phyloP scores from a whole-genome alignment of 176 grass and related monocot genomes.

The Raddia distichophylla region DNA sequence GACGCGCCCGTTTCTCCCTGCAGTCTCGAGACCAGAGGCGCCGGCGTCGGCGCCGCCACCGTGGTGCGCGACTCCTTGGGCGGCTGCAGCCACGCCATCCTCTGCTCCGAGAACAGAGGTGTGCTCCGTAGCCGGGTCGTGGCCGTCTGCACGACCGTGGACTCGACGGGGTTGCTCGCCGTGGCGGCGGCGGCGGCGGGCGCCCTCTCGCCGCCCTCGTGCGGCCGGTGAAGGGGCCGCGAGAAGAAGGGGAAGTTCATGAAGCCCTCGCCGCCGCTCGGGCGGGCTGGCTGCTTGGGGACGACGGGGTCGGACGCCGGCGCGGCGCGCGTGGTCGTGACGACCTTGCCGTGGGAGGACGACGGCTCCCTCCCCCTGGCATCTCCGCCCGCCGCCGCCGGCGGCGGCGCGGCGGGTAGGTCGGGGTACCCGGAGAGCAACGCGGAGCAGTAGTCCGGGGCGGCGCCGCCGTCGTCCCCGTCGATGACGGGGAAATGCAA shows the following conservation, averaged over 20 bases:
- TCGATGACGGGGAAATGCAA: conserved; percentile 46
- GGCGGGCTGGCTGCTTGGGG: not conserved
- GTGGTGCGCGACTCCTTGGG: conserved; percentile 7
- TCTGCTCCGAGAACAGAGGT: conserved; percentile 56
- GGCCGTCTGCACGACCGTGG: conserved; percentile 37
- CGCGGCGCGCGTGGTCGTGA: not conserved
- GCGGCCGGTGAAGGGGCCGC: conserved; percentile 35
- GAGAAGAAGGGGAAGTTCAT: conserved; percentile 67
- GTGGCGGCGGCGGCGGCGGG: not conserved
- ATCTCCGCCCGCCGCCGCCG: not conserved
- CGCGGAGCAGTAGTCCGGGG: conserved; percentile 49
- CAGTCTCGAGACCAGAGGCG: not conserved
- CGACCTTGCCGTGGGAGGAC: not conserved
- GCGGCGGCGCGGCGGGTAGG: not conserved
- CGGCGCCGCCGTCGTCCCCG: conserved; percentile 21
- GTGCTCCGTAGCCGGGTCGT: conserved; percentile 42
- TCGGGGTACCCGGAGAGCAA: conserved; percentile 7
- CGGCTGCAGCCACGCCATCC: conserved; percentile 62
- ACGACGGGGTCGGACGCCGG: not conserved
- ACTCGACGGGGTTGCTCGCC: conserved; percentile 37
- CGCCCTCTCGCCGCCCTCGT: not conserved
- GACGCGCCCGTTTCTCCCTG: not conserved
- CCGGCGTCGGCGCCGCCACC: not conserved
- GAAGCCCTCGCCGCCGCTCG: conserved; percentile 16
- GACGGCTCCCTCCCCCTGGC: not conserved